A percentile compares a stretch with the other conserved stretches of the same genome.
Evolutionary conservation across 495 filamentous ascomycete genomes (phyloP).

Genomic region (Aspergillus nidulans): DNA sequence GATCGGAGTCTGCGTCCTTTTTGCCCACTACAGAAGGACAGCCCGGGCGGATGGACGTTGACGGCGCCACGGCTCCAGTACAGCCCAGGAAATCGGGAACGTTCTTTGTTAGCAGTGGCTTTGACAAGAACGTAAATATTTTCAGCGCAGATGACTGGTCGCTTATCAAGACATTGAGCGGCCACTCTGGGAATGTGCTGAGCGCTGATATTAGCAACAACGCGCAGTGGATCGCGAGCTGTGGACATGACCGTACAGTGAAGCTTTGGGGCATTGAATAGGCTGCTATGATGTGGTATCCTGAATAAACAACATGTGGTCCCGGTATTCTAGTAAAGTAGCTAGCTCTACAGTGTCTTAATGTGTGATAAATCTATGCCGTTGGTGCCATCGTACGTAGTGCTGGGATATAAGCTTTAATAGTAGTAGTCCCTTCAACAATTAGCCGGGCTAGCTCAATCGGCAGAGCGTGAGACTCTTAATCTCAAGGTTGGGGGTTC

Average conservation of each 20-base stretch:
- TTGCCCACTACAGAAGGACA: conserved; percentile 54
- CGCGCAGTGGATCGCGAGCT: conserved; percentile 86
- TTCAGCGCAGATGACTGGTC: conserved; percentile 97
- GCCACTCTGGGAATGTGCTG: conserved; percentile 86
- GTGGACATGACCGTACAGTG: conserved; percentile 89
- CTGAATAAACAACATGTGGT: background rate
- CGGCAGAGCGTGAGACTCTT: conserved; percentile 59
- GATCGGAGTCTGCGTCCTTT: conserved; percentile 54
- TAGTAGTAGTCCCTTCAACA: background rate
- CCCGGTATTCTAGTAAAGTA: background rate
- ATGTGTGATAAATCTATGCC: too few species aligned
- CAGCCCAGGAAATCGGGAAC: conserved; percentile 70
- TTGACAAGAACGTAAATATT: conserved; percentile 93
- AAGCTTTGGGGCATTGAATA: conserved; percentile 95
- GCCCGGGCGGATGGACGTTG: conserved; percentile 53
- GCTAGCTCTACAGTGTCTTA: background rate
- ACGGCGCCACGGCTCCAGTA: conserved; percentile 38
- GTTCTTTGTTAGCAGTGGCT: conserved; percentile 85
- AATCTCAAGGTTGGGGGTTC: conserved; percentile 58
- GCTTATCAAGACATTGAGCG: conserved; percentile 77
- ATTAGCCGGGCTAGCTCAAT: conserved; percentile 47
- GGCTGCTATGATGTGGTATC: conserved; percentile 1
- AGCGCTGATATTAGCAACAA: conserved; percentile 83
- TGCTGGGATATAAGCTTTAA: too few species aligned
- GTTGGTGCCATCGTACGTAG: too few species aligned